Evolutionary conservation across 164 flowering plant genomes (phyloP), one percentile per base, ranked within the genome.

Genomic region (Berberis thunbergii): DNA sequence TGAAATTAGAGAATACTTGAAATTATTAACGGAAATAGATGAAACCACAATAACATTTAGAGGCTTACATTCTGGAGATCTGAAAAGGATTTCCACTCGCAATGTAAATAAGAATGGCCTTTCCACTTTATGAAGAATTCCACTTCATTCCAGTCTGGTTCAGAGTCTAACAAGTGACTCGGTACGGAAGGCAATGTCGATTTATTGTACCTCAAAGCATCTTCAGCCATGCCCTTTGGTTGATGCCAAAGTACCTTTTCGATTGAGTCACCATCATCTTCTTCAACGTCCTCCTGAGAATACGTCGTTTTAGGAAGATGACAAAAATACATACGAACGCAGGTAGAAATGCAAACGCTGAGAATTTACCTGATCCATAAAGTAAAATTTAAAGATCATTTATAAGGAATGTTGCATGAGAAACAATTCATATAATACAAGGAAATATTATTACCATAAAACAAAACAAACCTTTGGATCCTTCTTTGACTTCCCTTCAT

Each of bases 181-280:
- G 80, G 66, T 61, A 88, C 73, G 64, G 82, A 72, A 60, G 99
- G 97, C 49, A 83, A 85, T 8, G 74, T 68, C 40, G 97, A 83
- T 68, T 73, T 83, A 70, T 80, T 82, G 67, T 81, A 83, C 72
- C 70, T 81, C 9, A 63, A 45, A 67, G 97, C 96, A 64, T 84
- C 96, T 72, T 88, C 97, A 69, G 96, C 89, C 79, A 68, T 83
- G 70, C 97, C 99, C 74, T 75, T 88, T 7, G 94, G 92, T 75
- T 91, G 99, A 79, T 89, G 95, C 97, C 97, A 95, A 3, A 91
- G 70, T 4, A 95, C 99, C 78, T 76, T 95, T 67, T 95, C 99
- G 70, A 95, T 89, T 6, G 83, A 73, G 54, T 95, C 97, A 57
- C 83, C 81, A 73, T 89, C 99, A 62, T 95, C 97, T 71, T 91